Evolutionary conservation across 805 yeast species (phyloP).

Genomic region (Tetrapisispora iriomotensis): DNA sequence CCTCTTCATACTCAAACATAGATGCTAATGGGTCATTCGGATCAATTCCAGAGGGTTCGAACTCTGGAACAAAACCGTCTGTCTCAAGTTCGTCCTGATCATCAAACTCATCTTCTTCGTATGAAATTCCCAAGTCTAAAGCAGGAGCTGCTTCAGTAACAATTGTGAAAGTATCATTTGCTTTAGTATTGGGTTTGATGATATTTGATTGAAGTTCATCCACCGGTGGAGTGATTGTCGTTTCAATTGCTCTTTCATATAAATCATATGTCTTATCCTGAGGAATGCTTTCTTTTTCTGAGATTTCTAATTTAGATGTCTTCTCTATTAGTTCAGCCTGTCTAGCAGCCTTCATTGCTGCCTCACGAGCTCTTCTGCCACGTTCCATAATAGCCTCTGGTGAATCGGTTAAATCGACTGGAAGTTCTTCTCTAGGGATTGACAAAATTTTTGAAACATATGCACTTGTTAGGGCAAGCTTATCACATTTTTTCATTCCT

Average conservation of each 20-base stretch:
- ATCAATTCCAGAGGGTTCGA: constrained; percentile 26
- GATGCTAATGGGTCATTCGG: constrained; percentile 30
- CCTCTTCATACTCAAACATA: constrained; percentile 44
- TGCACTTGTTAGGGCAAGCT: constrained; percentile 56
- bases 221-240: constrained; percentile 20
- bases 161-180: constrained; percentile 13
- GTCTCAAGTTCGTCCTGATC: constrained; percentile 7
- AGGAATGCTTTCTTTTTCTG: neutral
- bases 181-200: neutral
- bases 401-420: constrained; percentile 40
- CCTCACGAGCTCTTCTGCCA: constrained; percentile 53
- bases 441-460: constrained; percentile 87
- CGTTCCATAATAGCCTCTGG: constrained; percentile 54
- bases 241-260: constrained; percentile 22
- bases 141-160: constrained; percentile 21
- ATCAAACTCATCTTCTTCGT: constrained; percentile 15
- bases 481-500: constrained; percentile 60
- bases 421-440: constrained; percentile 72
- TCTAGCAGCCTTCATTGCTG: constrained; percentile 62
- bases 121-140: constrained; percentile 20
- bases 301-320: constrained; percentile 12
- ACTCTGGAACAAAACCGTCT: constrained; percentile 14
- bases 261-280: constrained; percentile 9
- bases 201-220: constrained; percentile 1
- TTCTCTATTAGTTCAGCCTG: constrained; percentile 32